phyloP scores from a whole-genome alignment of 164 flowering plant genomes.

The Berberis thunbergii region DNA sequence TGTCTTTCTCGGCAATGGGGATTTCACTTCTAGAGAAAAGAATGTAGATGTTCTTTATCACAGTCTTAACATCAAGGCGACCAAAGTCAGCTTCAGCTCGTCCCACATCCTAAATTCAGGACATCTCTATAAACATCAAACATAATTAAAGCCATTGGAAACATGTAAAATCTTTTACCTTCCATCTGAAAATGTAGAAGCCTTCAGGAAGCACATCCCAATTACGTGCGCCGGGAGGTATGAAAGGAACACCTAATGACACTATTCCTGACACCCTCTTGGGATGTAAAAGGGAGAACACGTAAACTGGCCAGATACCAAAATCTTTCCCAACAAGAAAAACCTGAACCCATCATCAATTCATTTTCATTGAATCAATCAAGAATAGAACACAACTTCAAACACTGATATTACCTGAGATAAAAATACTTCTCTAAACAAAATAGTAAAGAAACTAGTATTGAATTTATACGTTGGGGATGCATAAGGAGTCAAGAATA shows the following conservation, averaged over 20 bases:
- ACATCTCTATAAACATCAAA: neutral
- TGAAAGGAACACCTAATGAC: neutral
- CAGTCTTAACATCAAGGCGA: conserved; percentile 34
- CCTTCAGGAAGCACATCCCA: neutral
- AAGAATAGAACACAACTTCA: too few species aligned
- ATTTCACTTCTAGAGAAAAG: conserved; percentile 39
- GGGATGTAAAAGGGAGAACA: neutral
- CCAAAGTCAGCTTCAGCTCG: conserved; percentile 49
- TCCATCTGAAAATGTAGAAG: conserved; percentile 1
- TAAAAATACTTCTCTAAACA: neutral
- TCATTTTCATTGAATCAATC: neutral
- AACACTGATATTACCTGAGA: too few species aligned
- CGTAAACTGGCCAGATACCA: neutral
- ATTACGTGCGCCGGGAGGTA: neutral
- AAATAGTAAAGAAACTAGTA: neutral
- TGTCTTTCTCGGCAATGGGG: conserved; percentile 27
- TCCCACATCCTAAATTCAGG: conserved; percentile 27
- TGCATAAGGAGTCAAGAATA: conserved; percentile 17
- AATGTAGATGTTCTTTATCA: conserved; percentile 36
- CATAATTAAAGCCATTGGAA: neutral
- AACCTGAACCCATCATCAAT: neutral
- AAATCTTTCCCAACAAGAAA: conserved; percentile 1
- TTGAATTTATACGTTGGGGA: conserved; percentile 17
- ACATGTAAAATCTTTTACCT: neutral
- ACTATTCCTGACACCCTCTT: neutral